These are phyloP conservation scores for Aureobasidium lini DNA, from an alignment of 2,329 filamentous ascomycete genomes.

Conservation along the genomic window DNA sequence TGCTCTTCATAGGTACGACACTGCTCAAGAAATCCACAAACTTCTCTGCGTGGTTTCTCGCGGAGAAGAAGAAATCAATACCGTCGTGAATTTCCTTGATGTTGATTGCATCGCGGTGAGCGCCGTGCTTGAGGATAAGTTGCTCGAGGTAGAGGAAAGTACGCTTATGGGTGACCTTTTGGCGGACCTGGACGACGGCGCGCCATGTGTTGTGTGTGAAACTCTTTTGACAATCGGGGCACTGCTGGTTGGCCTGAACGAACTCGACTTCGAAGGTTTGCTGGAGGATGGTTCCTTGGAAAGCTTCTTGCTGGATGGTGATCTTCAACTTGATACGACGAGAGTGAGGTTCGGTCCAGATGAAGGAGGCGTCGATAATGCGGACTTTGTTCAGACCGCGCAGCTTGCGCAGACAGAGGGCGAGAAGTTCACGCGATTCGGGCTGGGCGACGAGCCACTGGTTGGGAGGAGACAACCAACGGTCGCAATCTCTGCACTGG, in stretches of 20 bases:
- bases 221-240: constrained; percentile 88
- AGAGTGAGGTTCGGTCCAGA: constrained; percentile 98
- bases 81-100: constrained; percentile 96
- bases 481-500: constrained; percentile 89
- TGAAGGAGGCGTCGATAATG: constrained; percentile 91
- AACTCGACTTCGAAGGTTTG: constrained; percentile 95
- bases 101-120: constrained; percentile 89
- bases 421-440: constrained; percentile 87
- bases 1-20: constrained; percentile 67
- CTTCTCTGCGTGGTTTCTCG: constrained; percentile 83
- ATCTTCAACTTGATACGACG: constrained; percentile 89
- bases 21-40: constrained; percentile 87
- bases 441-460: constrained; percentile 79
- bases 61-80: constrained; percentile 89
- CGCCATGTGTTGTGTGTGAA: constrained; percentile 96
- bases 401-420: constrained; percentile 82
- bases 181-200: constrained; percentile 86
- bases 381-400: constrained; percentile 80
- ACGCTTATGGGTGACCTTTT: constrained; percentile 94
- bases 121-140: constrained; percentile 87
- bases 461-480: constrained; percentile 79
- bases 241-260: constrained; percentile 84
- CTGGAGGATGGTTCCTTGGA: constrained; percentile 66
- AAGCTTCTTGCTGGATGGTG: constrained; percentile 72
- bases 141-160: constrained; percentile 81